phyloP scores from a whole-genome alignment of 1,139 yeast genomes.

The Pneumocystis canis region DNA sequence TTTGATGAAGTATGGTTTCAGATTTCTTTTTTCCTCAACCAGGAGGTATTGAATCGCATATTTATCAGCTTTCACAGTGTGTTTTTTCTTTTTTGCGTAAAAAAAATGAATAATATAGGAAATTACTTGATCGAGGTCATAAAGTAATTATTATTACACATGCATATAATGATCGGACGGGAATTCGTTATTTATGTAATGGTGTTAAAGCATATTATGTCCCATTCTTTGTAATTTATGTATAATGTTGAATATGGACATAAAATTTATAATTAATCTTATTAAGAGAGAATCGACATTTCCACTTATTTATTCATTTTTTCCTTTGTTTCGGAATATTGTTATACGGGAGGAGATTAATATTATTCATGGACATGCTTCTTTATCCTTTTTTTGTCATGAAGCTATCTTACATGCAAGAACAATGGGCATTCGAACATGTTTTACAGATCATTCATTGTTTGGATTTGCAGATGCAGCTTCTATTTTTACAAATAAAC shows the following conservation, averaged over 20 bases:
- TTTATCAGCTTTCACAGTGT: constrained; percentile 50
- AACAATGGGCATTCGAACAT: constrained; percentile 83
- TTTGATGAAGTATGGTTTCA: constrained; percentile 61
- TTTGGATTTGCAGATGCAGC: constrained; percentile 86
- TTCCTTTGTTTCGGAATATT: constrained; percentile 74
- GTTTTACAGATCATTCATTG: constrained; percentile 88
- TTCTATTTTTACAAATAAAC: constrained; percentile 73
- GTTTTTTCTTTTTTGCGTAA: background rate
- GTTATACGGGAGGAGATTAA: constrained; percentile 73
- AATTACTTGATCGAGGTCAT: constrained; percentile 72
- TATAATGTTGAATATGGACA: background rate
- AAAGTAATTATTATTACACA: constrained; percentile 68
- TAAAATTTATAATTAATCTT: background rate
- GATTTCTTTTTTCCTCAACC: constrained; percentile 98
- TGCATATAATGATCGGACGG: constrained; percentile 67
- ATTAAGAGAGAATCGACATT: constrained; percentile 56
- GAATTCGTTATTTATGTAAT: constrained; percentile 67
- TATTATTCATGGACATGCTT: constrained; percentile 91
- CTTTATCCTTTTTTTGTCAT: constrained; percentile 70
- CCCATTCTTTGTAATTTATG: constrained; percentile 60
- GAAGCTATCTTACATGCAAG: constrained; percentile 84
- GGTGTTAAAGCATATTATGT: constrained; percentile 88
- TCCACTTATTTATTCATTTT: constrained; percentile 78
- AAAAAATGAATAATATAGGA: constrained; percentile 32
- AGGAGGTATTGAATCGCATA: constrained; percentile 94